Percentiles rank a stretch among this genome's conserved stretches.
Evolutionary conservation across 2,329 filamentous ascomycete species (phyloP).

Genomic region (Diaporthe longicolla): DNA sequence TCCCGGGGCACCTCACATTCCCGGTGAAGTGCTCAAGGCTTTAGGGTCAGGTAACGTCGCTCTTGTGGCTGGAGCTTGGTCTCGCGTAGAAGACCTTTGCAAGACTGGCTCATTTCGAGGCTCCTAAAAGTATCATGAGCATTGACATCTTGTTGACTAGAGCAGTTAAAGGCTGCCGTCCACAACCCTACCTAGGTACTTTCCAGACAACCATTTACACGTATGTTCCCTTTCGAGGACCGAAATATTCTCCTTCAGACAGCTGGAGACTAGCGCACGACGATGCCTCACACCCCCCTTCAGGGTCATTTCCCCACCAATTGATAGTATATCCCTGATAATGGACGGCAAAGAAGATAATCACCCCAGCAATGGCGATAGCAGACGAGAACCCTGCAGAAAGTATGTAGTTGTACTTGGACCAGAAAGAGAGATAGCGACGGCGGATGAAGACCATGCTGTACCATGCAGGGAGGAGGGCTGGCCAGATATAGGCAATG

Average conservation of each 20-base stretch:
- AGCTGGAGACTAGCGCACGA: not conserved
- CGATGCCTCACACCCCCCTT: not conserved
- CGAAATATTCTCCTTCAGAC: not conserved
- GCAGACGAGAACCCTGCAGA: constrained; percentile 67
- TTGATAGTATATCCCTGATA: constrained; percentile 58
- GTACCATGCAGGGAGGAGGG: constrained; percentile 62
- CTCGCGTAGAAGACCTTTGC: too few species aligned
- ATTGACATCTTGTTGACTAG: too few species aligned
- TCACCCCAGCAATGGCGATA: constrained; percentile 64
- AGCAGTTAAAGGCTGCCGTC: too few species aligned
- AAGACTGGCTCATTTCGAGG: too few species aligned
- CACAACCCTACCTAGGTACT: too few species aligned
- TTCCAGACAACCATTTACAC: not conserved
- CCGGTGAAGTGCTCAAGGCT: too few species aligned
- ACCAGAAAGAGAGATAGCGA: constrained; percentile 64
- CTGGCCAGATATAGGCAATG: constrained; percentile 56
- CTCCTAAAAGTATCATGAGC: too few species aligned
- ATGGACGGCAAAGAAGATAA: constrained; percentile 68
- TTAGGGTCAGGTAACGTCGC: too few species aligned
- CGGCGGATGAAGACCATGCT: constrained; percentile 63
- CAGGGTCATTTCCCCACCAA: constrained; percentile 64
- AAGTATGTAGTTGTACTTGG: constrained; percentile 68
- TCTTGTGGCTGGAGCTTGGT: too few species aligned
- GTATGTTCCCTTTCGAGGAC: not conserved
- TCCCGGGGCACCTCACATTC: too few species aligned